These are phyloP conservation scores for Colletotrichum magnum DNA, from an alignment of 2,329 filamentous ascomycete species.

Conservation along the genomic window DNA sequence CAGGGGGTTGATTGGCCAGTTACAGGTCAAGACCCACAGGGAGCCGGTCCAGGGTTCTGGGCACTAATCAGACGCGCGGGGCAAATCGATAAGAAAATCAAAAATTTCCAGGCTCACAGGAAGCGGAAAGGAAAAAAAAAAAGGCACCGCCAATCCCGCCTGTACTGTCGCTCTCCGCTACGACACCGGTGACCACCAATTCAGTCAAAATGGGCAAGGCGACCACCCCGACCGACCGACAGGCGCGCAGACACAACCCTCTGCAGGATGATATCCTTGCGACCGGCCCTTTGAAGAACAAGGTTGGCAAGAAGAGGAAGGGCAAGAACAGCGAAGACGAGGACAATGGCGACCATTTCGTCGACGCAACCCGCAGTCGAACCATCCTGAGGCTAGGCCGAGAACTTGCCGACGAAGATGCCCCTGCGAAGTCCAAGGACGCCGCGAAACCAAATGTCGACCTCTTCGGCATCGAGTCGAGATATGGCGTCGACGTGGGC, in stretches of 20 bases:
- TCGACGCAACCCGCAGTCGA: slow-evolving; percentile 89
- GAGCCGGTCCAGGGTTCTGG: slow-evolving; percentile 36
- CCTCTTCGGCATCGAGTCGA: slow-evolving; percentile 85
- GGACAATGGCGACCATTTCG: slow-evolving; percentile 76
- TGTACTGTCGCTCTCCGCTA: slow-evolving; percentile 30
- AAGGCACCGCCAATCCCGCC: slow-evolving; percentile 26
- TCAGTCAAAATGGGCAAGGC: slow-evolving; percentile 81
- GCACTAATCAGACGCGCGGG: slow-evolving; percentile 41
- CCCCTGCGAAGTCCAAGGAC: slow-evolving; percentile 56
- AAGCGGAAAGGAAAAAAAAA: slow-evolving; percentile 17
- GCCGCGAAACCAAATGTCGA: slow-evolving; percentile 59
- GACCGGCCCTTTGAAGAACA: slow-evolving; percentile 78
- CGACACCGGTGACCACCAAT: slow-evolving; percentile 43
- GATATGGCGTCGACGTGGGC: slow-evolving; percentile 72
- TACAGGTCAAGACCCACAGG: neutral
- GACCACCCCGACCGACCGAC: slow-evolving; percentile 69
- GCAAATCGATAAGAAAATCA: slow-evolving; percentile 52
- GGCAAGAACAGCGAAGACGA: slow-evolving; percentile 73
- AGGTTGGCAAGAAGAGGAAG: slow-evolving; percentile 81
- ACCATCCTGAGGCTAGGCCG: slow-evolving; percentile 93
- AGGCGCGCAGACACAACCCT: slow-evolving; percentile 85
- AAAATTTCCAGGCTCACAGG: slow-evolving; percentile 41
- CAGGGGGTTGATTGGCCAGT: slow-evolving; percentile 33
- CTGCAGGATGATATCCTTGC: slow-evolving; percentile 89
- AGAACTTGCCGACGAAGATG: slow-evolving; percentile 87